A percentile compares a stretch with the other conserved stretches of the same genome.
Conservation (phyloP, 148 eudicot genomes). For the Mesembryanthemum crystallinum region DNA sequence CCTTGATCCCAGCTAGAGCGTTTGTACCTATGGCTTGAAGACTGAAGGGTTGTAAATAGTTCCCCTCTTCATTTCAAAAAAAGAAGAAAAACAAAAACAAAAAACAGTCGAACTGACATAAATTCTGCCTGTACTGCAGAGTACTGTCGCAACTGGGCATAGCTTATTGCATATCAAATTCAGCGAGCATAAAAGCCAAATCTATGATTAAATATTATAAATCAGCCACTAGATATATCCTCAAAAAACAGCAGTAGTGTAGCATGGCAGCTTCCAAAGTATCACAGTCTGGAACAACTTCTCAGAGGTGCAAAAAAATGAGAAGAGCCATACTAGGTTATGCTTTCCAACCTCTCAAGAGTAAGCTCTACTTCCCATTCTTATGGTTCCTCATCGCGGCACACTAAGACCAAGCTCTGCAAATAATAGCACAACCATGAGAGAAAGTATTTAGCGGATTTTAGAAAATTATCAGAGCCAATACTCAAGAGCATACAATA, state of each 20-base stretch:
- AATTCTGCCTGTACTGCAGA: too few species aligned
- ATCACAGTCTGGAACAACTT: not conserved
- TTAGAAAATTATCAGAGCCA: not conserved
- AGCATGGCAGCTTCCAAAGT: slow-evolving; percentile 10
- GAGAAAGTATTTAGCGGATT: not conserved
- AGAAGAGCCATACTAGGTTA: not conserved
- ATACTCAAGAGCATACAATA: not conserved
- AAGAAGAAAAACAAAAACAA: too few species aligned
- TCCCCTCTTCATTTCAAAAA: too few species aligned
- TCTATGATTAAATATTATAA: too few species aligned
- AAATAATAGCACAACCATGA: not conserved
- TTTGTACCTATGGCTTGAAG: too few species aligned
- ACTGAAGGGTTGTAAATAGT: too few species aligned
- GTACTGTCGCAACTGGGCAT: too few species aligned
- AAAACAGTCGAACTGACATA: too few species aligned
- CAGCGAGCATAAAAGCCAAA: too few species aligned
- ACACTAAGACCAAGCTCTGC: slow-evolving; percentile 51
- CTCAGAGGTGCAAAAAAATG: slow-evolving; percentile 8
- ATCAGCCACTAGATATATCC: too few species aligned
- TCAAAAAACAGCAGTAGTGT: not conserved
- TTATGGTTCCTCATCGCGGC: slow-evolving; percentile 37
- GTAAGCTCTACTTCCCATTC: slow-evolving; percentile 1
- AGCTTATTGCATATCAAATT: too few species aligned
- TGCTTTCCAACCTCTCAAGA: not conserved
- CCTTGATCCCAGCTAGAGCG: too few species aligned